These are phyloP conservation scores for Akanthomyces uredinophilus DNA, from an alignment of 2,329 filamentous ascomycete species.

Conservation along the genomic window DNA sequence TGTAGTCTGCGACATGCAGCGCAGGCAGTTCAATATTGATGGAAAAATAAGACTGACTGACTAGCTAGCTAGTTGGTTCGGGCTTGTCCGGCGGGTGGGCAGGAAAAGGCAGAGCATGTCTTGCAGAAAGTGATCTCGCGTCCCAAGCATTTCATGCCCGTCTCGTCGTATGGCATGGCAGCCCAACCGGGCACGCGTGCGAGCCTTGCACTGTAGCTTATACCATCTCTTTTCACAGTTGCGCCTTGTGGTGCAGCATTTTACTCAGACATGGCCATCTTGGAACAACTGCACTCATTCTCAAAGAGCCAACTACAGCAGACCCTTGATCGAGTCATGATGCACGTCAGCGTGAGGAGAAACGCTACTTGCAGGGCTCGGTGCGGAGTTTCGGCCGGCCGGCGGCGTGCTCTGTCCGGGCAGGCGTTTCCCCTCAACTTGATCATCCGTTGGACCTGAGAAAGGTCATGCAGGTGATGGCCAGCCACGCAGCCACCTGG, in stretches of 20 bases:
- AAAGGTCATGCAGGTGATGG: slow-evolving; percentile 10
- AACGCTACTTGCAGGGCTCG: background rate
- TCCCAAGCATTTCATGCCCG: background rate
- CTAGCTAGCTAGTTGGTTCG: background rate
- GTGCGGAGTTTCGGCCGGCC: background rate
- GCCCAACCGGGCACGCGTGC: background rate
- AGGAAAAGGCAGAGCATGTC: background rate
- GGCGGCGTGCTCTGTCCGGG: background rate
- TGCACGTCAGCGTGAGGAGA: background rate
- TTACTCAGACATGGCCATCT: background rate
- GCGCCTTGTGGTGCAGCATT: background rate
- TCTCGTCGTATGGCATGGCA: background rate
- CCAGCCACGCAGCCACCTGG: slow-evolving; percentile 5
- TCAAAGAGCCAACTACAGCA: background rate
- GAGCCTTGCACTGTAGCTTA: background rate
- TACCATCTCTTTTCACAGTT: background rate
- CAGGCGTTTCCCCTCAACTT: background rate
- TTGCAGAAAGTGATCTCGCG: slow-evolving; percentile 9
- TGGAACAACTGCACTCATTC: background rate
- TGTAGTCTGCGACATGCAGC: background rate
- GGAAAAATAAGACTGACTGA: background rate
- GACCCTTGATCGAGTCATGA: background rate
- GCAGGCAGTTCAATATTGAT: background rate
- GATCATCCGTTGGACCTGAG: background rate
- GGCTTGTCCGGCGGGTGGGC: background rate